Percentiles rank a stretch among this genome's conserved stretches.
Conservation (phyloP, 2,329 filamentous ascomycete species). For the Cladobotryum mycophilum region DNA sequence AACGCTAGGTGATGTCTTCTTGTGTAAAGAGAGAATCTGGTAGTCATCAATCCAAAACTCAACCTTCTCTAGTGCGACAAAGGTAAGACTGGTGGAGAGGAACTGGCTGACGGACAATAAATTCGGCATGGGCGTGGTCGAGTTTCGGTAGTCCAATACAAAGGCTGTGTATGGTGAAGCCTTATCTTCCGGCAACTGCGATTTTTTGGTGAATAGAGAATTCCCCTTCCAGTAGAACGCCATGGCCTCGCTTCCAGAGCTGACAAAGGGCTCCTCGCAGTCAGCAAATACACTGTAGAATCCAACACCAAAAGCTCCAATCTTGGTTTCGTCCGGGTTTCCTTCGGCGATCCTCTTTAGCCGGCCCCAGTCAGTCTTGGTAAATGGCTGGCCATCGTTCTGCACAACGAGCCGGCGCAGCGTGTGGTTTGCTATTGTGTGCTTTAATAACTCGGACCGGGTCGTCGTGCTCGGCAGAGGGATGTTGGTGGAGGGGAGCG, state of each 20-base stretch:
- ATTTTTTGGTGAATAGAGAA: conserved; percentile 83
- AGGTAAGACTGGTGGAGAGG: conserved; percentile 88
- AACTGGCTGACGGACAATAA: conserved; percentile 86
- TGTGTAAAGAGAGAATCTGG: conserved; percentile 69
- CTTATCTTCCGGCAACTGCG: conserved; percentile 64
- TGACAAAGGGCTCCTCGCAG: conserved; percentile 95
- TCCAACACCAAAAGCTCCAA: conserved; percentile 94
- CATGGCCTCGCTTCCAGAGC: conserved; percentile 88
- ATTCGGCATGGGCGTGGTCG: conserved; percentile 78
- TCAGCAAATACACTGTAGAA: conserved; percentile 99
- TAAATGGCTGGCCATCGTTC: conserved; percentile 87
- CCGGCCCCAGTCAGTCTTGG: conserved; percentile 83
- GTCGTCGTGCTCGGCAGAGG: conserved; percentile 62
- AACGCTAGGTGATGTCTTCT: conserved; percentile 76
- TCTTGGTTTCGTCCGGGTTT: conserved; percentile 98
- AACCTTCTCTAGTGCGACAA: conserved; percentile 81
- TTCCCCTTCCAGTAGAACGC: conserved; percentile 99
- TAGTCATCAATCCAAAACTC: conserved; percentile 89
- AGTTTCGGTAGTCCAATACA: conserved; percentile 87
- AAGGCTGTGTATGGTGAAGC: conserved; percentile 75
- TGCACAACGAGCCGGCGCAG: conserved; percentile 81
- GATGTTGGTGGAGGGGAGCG: conserved; percentile 71
- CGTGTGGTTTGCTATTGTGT: conserved; percentile 79
- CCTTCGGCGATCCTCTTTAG: conserved; percentile 97
- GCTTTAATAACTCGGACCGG: conserved; percentile 68